Evolutionary conservation across 2,329 filamentous ascomycete species (phyloP).

Genomic region (Alternaria consortialis): DNA sequence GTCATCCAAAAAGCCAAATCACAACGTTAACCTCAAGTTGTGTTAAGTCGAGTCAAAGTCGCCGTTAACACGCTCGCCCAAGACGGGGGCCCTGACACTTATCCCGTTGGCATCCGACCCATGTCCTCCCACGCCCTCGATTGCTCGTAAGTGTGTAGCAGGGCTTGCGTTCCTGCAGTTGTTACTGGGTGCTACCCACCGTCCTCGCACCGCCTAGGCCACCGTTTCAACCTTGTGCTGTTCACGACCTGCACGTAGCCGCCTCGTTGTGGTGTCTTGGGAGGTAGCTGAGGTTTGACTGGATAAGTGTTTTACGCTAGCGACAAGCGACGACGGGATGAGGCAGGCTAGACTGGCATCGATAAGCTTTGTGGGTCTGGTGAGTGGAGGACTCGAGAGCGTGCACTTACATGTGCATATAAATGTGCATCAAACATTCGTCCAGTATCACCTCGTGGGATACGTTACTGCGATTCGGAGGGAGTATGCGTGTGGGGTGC

Average conservation of each 20-base stretch:
- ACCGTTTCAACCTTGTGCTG: conserved; percentile 38
- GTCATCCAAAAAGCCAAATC: conserved; percentile 29
- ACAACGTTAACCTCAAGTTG: conserved; percentile 25
- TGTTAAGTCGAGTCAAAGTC: conserved; percentile 20
- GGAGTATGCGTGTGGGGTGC: conserved; percentile 1
- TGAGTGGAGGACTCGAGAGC: conserved; percentile 23
- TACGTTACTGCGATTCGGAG: conserved; percentile 15
- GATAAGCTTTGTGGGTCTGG: conserved; percentile 31
- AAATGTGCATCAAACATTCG: conserved; percentile 24
- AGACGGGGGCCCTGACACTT: conserved; percentile 37
- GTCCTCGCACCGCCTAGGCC: conserved; percentile 24
- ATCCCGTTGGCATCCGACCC: conserved; percentile 35
- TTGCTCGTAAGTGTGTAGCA: conserved; percentile 10
- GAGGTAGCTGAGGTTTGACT: conserved; percentile 29
- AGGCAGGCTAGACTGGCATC: conserved; percentile 24
- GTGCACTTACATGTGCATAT: conserved; percentile 26
- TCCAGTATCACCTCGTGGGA: conserved; percentile 19
- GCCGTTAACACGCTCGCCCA: conserved; percentile 15
- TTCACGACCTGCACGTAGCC: conserved; percentile 38
- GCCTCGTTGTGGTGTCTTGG: conserved; percentile 40
- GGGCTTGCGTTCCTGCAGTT: conserved; percentile 44
- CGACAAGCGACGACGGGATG: conserved; percentile 24
- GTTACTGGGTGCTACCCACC: conserved; percentile 40
- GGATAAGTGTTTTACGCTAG: conserved; percentile 25
- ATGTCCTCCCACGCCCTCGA: conserved; percentile 9